phyloP scores from a whole-genome alignment of 2,329 filamentous ascomycete species.

The Aspergillus cejpii region DNA sequence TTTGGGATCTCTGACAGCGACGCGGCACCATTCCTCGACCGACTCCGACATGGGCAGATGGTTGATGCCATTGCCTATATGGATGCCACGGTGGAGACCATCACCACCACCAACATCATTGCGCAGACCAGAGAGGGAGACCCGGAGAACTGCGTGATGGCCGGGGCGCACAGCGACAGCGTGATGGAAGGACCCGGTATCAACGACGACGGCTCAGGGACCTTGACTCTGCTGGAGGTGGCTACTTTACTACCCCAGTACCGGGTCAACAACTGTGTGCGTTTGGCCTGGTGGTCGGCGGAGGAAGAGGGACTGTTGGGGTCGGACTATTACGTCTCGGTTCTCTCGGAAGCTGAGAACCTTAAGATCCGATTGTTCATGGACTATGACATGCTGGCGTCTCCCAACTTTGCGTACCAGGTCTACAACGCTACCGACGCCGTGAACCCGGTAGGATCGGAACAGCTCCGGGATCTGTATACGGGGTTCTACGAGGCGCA shows the following conservation, averaged over 20 bases:
- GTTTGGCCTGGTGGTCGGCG: conserved; percentile 60
- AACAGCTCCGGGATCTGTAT: conserved; percentile 62
- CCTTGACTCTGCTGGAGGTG: conserved; percentile 52
- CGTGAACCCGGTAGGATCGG: conserved; percentile 55
- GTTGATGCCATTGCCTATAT: conserved; percentile 40
- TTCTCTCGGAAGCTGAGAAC: conserved; percentile 44
- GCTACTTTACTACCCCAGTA: conserved; percentile 61
- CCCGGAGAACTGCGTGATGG: conserved; percentile 51
- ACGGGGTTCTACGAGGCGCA: conserved; percentile 58
- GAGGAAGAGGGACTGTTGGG: conserved; percentile 59
- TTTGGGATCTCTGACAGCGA: conserved; percentile 60
- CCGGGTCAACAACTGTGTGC: conserved; percentile 62
- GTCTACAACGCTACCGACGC: conserved; percentile 52
- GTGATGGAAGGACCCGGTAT: conserved; percentile 60
- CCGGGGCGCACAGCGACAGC: conserved; percentile 56
- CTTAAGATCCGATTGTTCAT: conserved; percentile 59
- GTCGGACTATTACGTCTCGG: conserved; percentile 50
- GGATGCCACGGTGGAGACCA: conserved; percentile 42
- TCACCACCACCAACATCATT: conserved; percentile 51
- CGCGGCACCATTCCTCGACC: conserved; percentile 51
- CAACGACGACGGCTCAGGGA: conserved; percentile 70
- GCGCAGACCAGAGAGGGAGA: conserved; percentile 54
- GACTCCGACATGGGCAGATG: conserved; percentile 45
- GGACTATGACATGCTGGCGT: conserved; percentile 65
- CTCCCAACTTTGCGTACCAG: conserved; percentile 52